Percentiles rank a stretch among this genome's conserved stretches.
Conservation (phyloP, 1,284 basidiomycete species). For the Mrakiaceae sp. region DNA sequence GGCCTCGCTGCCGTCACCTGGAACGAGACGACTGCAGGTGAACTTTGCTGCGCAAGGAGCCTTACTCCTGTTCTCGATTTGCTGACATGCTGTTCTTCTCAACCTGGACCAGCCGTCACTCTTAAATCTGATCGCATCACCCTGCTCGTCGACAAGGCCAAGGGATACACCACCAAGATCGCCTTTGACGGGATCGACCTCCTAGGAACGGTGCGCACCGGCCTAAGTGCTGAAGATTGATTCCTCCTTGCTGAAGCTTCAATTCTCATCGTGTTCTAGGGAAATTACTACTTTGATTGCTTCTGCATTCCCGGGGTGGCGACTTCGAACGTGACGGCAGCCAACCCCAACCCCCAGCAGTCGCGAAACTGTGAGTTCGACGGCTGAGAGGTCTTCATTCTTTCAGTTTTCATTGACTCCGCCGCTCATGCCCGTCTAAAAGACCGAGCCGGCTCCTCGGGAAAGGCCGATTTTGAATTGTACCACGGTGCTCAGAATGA, state of each 20-base stretch:
- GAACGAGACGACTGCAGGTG: too few relatives aligned
- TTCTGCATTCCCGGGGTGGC: neutral
- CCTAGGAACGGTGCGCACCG: constrained; percentile 12
- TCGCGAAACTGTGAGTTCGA: constrained; percentile 14
- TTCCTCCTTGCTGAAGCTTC: constrained; percentile 3
- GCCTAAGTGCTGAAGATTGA: neutral
- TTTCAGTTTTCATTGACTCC: neutral
- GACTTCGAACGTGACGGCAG: neutral
- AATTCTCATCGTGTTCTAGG: neutral
- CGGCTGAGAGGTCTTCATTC: neutral
- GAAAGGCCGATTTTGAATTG: constrained; percentile 15
- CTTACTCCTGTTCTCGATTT: too few relatives aligned
- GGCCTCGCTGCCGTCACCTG: too few relatives aligned
- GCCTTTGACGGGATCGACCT: constrained; percentile 18
- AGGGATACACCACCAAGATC: constrained; percentile 17
- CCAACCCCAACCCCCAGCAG: constrained; percentile 15
- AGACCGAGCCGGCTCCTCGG: constrained; percentile 15
- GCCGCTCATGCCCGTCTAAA: too few relatives aligned
- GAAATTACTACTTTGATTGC: constrained; percentile 6
- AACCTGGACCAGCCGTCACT: too few relatives aligned
- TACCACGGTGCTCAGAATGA: constrained; percentile 6
- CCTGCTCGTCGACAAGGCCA: constrained; percentile 15
- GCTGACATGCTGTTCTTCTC: too few relatives aligned
- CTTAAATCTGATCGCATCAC: neutral
- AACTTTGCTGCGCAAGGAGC: too few relatives aligned